These are phyloP conservation scores for Ustilago trichophora DNA, from an alignment of 1,284 basidiomycete species.

Conservation along the genomic window DNA sequence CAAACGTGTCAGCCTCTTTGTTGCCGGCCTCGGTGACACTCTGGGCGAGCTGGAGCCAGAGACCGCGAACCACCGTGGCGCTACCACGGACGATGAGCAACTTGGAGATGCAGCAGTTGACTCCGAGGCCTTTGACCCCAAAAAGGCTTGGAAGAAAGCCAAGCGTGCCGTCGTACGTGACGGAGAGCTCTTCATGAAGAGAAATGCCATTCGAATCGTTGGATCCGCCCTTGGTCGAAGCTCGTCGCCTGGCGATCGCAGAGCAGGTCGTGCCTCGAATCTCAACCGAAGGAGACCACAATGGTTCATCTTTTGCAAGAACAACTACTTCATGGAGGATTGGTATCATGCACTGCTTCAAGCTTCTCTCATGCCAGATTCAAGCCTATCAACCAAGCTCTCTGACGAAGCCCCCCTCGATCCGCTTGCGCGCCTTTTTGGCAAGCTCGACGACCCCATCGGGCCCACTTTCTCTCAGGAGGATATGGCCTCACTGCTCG, in stretches of 20 bases:
- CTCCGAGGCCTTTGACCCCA: slow-evolving; percentile 9
- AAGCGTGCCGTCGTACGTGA: slow-evolving; percentile 48
- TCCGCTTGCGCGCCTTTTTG: slow-evolving; percentile 12
- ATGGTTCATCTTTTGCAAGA: slow-evolving; percentile 65
- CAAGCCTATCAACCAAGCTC: slow-evolving; percentile 9
- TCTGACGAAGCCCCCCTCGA: slow-evolving; percentile 16
- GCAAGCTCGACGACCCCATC: slow-evolving; percentile 65
- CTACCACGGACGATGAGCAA: slow-evolving; percentile 15
- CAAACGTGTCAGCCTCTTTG: slow-evolving; percentile 61
- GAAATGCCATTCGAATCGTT: slow-evolving; percentile 62
- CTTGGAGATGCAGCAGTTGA: slow-evolving; percentile 16
- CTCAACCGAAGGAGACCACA: slow-evolving; percentile 29
- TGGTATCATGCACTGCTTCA: slow-evolving; percentile 92
- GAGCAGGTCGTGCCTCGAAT: slow-evolving; percentile 1
- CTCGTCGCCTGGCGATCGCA: slow-evolving; percentile 13
- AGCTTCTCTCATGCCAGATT: slow-evolving; percentile 71
- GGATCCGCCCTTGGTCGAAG: slow-evolving; percentile 19
- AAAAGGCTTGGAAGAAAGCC: slow-evolving; percentile 32
- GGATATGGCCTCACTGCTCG: slow-evolving; percentile 85
- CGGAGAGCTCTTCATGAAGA: slow-evolving; percentile 63
- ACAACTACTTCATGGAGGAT: slow-evolving; percentile 73
- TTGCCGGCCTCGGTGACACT: slow-evolving; percentile 54
- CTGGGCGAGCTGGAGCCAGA: slow-evolving; percentile 52
- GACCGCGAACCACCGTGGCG: background rate
- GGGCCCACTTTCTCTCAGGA: slow-evolving; percentile 75